These are phyloP conservation scores for Vickermania ingenoplastis DNA, from an alignment of 208 protist genomes.

Conservation along the genomic window DNA sequence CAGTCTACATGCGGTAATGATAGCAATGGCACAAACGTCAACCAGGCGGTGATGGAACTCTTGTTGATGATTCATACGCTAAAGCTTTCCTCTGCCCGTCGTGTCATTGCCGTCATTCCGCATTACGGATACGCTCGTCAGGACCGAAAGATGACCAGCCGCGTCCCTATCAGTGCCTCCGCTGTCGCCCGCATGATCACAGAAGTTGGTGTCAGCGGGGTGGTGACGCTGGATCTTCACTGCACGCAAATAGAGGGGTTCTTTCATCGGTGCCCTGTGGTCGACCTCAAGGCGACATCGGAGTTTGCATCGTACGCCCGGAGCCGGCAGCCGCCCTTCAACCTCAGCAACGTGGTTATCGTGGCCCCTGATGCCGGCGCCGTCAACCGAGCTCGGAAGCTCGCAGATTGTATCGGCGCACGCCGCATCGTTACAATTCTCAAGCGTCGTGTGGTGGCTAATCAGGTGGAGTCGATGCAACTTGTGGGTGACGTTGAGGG, in stretches of 20 bases:
- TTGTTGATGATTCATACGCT: conserved; percentile 91
- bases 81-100: conserved; percentile 77
- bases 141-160: conserved; percentile 91
- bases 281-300: conserved; percentile 81
- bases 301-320: conserved; percentile 85
- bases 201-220: conserved; percentile 82
- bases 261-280: conserved; percentile 90
- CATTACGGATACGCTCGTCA: conserved; percentile 95
- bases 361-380: conserved; percentile 95
- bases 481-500: conserved; percentile 93
- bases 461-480: conserved; percentile 89
- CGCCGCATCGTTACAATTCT: conserved; percentile 91
- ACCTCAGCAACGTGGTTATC: conserved; percentile 75
- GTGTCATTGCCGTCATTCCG: conserved; percentile 92
- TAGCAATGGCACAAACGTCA: conserved; percentile 71
- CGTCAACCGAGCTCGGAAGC: conserved; percentile 85
- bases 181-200: conserved; percentile 92
- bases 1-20: conserved; percentile 90
- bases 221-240: conserved; percentile 94
- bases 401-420: conserved; percentile 70
- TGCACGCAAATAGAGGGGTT: conserved; percentile 94
- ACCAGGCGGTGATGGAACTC: conserved; percentile 94
- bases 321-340: conserved; percentile 60
- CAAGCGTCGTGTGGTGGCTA: conserved; percentile 91
- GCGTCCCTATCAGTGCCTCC: conserved; percentile 93